A percentile compares a stretch with the other conserved stretches of the same genome.
Evolutionary conservation across 371 early-diverging fungal species (phyloP).

Genomic region (Dichotomocladium elegans): DNA sequence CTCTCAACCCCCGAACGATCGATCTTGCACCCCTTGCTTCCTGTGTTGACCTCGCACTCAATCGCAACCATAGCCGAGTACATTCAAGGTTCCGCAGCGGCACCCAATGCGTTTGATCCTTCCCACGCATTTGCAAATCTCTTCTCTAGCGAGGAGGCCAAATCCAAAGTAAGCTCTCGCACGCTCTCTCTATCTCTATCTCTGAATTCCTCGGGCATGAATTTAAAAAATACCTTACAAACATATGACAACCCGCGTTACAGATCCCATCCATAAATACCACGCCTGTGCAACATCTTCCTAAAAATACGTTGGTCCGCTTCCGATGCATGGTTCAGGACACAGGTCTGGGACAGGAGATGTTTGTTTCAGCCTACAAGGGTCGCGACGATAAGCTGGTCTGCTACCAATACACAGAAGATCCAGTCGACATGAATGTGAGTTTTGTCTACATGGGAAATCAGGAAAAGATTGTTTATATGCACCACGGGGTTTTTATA

Average conservation of each 20-base stretch:
- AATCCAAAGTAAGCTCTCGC: conserved; percentile 16
- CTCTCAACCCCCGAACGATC: neutral
- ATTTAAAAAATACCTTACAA: neutral
- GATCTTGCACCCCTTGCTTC: neutral
- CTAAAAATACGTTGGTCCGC: conserved; percentile 51
- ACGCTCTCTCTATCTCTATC: too few species aligned
- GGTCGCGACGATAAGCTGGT: conserved; percentile 16
- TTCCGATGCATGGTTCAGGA: conserved; percentile 71
- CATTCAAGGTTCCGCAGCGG: conserved; percentile 7
- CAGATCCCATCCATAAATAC: conserved; percentile 54
- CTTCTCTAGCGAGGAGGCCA: conserved; percentile 5
- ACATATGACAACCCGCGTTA: neutral
- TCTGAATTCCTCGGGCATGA: neutral
- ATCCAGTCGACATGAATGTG: conserved; percentile 26
- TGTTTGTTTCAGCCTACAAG: conserved; percentile 47
- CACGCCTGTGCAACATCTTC: conserved; percentile 28
- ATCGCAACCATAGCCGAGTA: conserved; percentile 6
- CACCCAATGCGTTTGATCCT: conserved; percentile 17
- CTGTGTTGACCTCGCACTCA: neutral
- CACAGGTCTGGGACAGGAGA: conserved; percentile 60
- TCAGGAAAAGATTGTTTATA: too few species aligned
- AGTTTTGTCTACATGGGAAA: too few species aligned
- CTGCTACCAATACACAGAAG: conserved; percentile 39
- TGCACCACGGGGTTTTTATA: too few species aligned
- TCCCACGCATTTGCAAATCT: conserved; percentile 10